Evolutionary conservation across 805 yeast genomes (phyloP), one percentile per base, ranked within the genome.

Genomic region (Zygosaccharomyces siamensis): DNA sequence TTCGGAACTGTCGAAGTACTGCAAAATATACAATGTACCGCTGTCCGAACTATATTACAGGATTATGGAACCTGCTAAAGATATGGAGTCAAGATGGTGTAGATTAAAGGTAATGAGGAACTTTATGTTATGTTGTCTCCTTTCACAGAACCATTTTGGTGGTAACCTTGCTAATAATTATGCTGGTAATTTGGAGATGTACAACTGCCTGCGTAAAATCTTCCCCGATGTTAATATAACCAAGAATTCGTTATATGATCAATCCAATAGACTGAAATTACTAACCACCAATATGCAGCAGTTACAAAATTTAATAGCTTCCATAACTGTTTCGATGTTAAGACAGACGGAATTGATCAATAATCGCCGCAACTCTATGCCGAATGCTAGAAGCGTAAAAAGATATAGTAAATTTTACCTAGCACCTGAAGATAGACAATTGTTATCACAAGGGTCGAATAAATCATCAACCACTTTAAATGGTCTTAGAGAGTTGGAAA

Each of bases 21-120:
- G 75, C 52, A 74, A 67, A 26, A 66, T 77, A 3, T 77, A 77
- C 56, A 72, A 66, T 11, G 55, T 76, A 5, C 58, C 64, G 0
- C 32, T 63, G 3, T 45, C 63, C 1, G 71, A 68, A 27, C 39
- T 71, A 11, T 60, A 61, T 41, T 59, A 60, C 53, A 55, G 49
- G 30, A 38, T 53, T 7, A 53, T 42, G 30, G 42, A 49, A 5
- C 44, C 68, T 2, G 46, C 64, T 1, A 46, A 46, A 3, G 46
- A 47, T 6, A 54, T 75, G n/a, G 63, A 61, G 32, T 53, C 47
- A 3, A 71, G 65, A 37, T 54, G 72, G 24, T 57, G 62, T 39
- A 66, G 69, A 47, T 60, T 71, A 10, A 74, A 72, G 30, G 53
- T 64, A 27, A 46, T 75, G 38, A 64, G 77, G 46, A 67, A 76